A percentile compares a stretch with the other conserved stretches of the same genome.
Conservation (phyloP, 192 early-diverging fungal genomes). For the Gonapodya prolifera region DNA sequence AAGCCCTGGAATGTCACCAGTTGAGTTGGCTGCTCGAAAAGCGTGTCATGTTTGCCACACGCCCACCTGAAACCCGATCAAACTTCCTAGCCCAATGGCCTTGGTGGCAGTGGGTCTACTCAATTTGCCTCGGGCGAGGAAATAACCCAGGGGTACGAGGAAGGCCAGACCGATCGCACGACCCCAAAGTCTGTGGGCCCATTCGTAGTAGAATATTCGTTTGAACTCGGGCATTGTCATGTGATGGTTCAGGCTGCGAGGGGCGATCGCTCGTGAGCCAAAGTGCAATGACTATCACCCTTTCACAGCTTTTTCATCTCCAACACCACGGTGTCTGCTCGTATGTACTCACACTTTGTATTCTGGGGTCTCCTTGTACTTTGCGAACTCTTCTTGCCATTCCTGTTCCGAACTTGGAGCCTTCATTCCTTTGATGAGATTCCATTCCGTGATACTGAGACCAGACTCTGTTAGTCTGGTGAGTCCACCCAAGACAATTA, state of each 20-base stretch:
- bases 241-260: slow-evolving; percentile 63
- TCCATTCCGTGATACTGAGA: slow-evolving; percentile 95
- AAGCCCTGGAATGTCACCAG: slow-evolving; percentile 43
- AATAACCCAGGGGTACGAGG: slow-evolving; percentile 75
- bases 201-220: slow-evolving; percentile 95
- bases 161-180: slow-evolving; percentile 79
- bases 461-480: slow-evolving; percentile 96
- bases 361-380: slow-evolving; percentile 97
- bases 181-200: slow-evolving; percentile 93
- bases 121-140: slow-evolving; percentile 64
- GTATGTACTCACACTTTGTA: slow-evolving; percentile 77
- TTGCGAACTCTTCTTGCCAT: slow-evolving; percentile 91
- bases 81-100: slow-evolving; percentile 41
- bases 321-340: too few relatives aligned
- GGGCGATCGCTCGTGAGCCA: background rate
- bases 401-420: slow-evolving; percentile 71
- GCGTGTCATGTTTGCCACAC: background rate
- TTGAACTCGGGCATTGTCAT: slow-evolving; percentile 90
- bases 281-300: too few relatives aligned
- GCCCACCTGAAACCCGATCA: slow-evolving; percentile 58
- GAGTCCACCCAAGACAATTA: slow-evolving; percentile 87
- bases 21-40: background rate
- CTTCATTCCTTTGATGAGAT: slow-evolving; percentile 83
- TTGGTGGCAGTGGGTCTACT: slow-evolving; percentile 44
- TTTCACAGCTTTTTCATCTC: too few relatives aligned